Evolutionary conservation across 75 land plant species (phyloP).

Genomic region (Picea glauca): DNA sequence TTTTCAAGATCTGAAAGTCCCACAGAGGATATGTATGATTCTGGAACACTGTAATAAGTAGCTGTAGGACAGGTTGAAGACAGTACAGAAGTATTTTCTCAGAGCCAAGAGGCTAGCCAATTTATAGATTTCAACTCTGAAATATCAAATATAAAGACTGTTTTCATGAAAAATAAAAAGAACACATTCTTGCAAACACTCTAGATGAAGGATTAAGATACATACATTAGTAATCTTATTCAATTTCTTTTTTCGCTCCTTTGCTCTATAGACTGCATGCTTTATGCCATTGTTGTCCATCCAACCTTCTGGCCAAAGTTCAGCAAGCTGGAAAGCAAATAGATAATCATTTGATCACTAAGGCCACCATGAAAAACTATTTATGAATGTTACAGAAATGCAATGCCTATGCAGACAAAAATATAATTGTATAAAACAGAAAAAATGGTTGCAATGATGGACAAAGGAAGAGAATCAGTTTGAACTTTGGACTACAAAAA

Average conservation of each 20-base stretch:
- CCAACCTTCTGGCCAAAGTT: conserved; percentile 86
- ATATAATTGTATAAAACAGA: background rate
- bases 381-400: background rate
- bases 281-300: conserved; percentile 94
- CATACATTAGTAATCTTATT: conserved; percentile 17
- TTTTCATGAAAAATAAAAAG: no score
- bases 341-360: background rate
- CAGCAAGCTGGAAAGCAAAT: conserved; percentile 69
- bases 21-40: no score
- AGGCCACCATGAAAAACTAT: background rate
- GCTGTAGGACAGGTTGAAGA: no score
- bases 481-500: background rate
- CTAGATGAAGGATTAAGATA: background rate
- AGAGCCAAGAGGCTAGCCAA: no score
- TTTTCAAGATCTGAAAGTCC: no score
- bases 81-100: no score
- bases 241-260: conserved; percentile 62
- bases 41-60: no score
- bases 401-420: no score
- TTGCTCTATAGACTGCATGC: conserved; percentile 77
- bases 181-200: background rate
- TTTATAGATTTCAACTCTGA: no score
- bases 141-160: no score
- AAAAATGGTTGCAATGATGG: background rate
- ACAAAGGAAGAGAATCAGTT: background rate